Conservation (phyloP, 2,329 filamentous ascomycete species). For the Ascochyta clinopodiicola region DNA sequence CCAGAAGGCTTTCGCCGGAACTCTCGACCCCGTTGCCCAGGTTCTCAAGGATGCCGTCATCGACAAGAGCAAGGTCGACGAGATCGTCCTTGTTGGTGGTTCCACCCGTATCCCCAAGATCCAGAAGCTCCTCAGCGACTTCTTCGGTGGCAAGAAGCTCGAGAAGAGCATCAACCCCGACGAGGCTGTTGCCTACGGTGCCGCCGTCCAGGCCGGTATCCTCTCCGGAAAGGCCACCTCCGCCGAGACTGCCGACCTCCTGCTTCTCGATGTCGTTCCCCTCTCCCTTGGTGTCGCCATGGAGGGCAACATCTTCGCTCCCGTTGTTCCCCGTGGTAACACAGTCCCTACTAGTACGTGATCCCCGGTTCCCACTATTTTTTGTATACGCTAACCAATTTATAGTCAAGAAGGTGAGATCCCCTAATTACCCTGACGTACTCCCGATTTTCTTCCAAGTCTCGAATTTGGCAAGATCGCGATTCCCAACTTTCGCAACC, state of each 20-base stretch:
- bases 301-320: conserved; percentile 99
- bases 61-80: conserved; percentile 90
- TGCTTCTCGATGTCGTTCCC: conserved; percentile 94
- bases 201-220: conserved; percentile 97
- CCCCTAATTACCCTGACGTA: background rate
- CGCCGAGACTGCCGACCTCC: conserved; percentile 90
- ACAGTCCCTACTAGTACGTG: conserved; percentile 65
- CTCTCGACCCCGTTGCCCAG: conserved; percentile 93
- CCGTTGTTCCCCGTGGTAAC: conserved; percentile 73
- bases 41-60: conserved; percentile 91
- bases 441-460: background rate
- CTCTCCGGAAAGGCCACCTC: conserved; percentile 97
- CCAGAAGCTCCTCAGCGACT: conserved; percentile 98
- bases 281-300: conserved; percentile 98
- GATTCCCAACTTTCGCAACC: background rate
- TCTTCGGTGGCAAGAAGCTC: conserved; percentile 99
- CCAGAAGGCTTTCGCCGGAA: conserved; percentile 91
- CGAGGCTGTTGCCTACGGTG: conserved; percentile 98
- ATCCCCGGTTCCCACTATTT: no score
- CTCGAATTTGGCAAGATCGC: background rate
- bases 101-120: conserved; percentile 98
- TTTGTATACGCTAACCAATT: background rate
- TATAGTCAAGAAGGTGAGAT: background rate
- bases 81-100: conserved; percentile 98
- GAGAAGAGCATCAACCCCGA: conserved; percentile 99